Conservation (phyloP, 2,329 filamentous ascomycete species). For the Cryphonectria nitschkei region DNA sequence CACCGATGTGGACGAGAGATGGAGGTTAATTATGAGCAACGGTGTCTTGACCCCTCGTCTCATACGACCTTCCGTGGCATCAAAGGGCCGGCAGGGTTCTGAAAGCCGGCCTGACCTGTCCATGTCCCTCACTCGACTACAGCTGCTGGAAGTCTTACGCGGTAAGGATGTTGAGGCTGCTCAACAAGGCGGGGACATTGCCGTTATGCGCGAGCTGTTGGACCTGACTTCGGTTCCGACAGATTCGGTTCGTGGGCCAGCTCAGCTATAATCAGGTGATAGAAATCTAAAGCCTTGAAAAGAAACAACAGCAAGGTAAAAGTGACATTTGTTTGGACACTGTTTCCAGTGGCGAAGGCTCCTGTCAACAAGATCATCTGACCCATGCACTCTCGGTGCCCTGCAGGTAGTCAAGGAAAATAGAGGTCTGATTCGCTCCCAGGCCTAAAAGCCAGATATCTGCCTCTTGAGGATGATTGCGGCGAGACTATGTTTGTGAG, state of each 20-base stretch:
- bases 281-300: too few species aligned
- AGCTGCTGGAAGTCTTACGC: slow-evolving; percentile 14
- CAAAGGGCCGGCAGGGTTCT: background rate
- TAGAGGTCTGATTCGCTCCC: too few species aligned
- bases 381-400: too few species aligned
- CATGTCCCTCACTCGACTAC: background rate
- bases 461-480: too few species aligned
- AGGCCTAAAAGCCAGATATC: too few species aligned
- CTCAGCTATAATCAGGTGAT: background rate
- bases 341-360: too few species aligned
- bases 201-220: background rate
- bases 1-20: slow-evolving; percentile 8
- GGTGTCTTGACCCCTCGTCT: slow-evolving; percentile 15
- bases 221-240: background rate
- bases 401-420: too few species aligned
- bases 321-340: too few species aligned
- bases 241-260: background rate
- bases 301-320: too few species aligned
- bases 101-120: slow-evolving; percentile 1
- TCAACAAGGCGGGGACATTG: background rate
- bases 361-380: too few species aligned
- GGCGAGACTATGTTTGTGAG: too few species aligned
- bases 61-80: background rate
- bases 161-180: slow-evolving; percentile 10
- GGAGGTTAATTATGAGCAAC: slow-evolving; percentile 19